phyloP scores from a whole-genome alignment of 2,329 filamentous ascomycete species.

The Arthroderma sp. region DNA sequence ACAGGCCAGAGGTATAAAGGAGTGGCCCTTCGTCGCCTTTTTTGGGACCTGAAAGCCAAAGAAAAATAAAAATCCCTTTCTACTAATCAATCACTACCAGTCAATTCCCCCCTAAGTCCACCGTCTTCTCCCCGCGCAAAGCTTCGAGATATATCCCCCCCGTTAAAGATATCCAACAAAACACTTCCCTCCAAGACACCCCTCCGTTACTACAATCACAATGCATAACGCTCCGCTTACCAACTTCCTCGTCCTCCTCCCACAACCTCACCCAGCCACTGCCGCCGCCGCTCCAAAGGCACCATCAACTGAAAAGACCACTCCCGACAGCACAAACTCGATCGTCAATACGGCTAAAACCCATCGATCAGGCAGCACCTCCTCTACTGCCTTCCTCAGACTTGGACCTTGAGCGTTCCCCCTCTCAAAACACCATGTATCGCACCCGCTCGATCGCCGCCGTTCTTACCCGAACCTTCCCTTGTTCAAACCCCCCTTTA shows the following conservation, averaged over 20 bases:
- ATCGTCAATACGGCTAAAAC: slow-evolving; percentile 2
- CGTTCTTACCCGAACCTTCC: no score
- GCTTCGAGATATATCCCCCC: no score
- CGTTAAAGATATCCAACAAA: not conserved
- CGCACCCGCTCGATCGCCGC: no score
- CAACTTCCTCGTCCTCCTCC: slow-evolving; percentile 13
- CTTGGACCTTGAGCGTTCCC: slow-evolving; percentile 9
- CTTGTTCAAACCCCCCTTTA: no score
- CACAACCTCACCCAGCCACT: slow-evolving; percentile 8
- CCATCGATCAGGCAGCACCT: slow-evolving; percentile 9
- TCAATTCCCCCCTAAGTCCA: not conserved
- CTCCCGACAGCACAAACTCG: no score
- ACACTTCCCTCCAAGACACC: not conserved
- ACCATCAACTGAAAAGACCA: not conserved
- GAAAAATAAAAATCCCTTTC: slow-evolving; percentile 1
- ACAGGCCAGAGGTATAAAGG: no score
- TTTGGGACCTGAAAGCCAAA: not conserved
- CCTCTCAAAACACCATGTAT: not conserved
- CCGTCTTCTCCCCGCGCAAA: not conserved
- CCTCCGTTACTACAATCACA: not conserved
- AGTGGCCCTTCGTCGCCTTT: not conserved
- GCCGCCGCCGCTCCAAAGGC: not conserved
- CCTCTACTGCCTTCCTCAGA: slow-evolving; percentile 8
- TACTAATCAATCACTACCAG: not conserved
- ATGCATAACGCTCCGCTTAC: slow-evolving; percentile 12